Conservation (phyloP, 1,284 basidiomycete species). For the Mycosarcoma maydis region DNA sequence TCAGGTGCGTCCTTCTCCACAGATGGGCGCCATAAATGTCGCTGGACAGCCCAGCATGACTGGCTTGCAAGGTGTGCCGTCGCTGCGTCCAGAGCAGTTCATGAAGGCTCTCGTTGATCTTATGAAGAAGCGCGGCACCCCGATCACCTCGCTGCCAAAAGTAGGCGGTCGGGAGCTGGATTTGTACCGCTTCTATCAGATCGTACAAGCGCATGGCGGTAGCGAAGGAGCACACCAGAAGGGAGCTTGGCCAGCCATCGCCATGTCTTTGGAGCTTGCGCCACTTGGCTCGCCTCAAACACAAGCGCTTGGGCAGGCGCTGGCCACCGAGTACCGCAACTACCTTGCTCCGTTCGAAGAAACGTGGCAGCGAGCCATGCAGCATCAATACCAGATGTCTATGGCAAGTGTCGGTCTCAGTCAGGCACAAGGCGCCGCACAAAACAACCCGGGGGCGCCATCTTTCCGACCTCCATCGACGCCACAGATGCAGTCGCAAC, state of each 20-base stretch:
- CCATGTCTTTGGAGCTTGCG: slow-evolving; percentile 55
- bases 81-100: slow-evolving; percentile 59
- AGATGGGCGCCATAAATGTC: slow-evolving; percentile 31
- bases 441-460: slow-evolving; percentile 19
- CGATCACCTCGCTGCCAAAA: slow-evolving; percentile 50
- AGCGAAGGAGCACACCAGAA: slow-evolving; percentile 60
- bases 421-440: slow-evolving; percentile 19
- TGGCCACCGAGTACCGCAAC: slow-evolving; percentile 54
- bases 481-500: slow-evolving; percentile 49
- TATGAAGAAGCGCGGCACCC: slow-evolving; percentile 57
- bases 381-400: slow-evolving; percentile 58
- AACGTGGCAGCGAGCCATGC: slow-evolving; percentile 61
- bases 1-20: slow-evolving; percentile 40
- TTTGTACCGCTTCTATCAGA: slow-evolving; percentile 59
- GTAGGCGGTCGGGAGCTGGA: slow-evolving; percentile 56
- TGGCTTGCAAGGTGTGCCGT: slow-evolving; percentile 37
- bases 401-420: slow-evolving; percentile 42
- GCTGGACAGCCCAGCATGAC: slow-evolving; percentile 27
- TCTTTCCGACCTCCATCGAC: slow-evolving; percentile 34
- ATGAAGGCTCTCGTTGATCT: slow-evolving; percentile 59
- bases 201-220: slow-evolving; percentile 60
- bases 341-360: slow-evolving; percentile 61
- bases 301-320: slow-evolving; percentile 40
- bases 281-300: slow-evolving; percentile 51
- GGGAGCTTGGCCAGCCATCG: slow-evolving; percentile 55